Evolutionary conservation across 495 filamentous ascomycete genomes (phyloP).

Genomic region (Daldinia caldariorum): DNA sequence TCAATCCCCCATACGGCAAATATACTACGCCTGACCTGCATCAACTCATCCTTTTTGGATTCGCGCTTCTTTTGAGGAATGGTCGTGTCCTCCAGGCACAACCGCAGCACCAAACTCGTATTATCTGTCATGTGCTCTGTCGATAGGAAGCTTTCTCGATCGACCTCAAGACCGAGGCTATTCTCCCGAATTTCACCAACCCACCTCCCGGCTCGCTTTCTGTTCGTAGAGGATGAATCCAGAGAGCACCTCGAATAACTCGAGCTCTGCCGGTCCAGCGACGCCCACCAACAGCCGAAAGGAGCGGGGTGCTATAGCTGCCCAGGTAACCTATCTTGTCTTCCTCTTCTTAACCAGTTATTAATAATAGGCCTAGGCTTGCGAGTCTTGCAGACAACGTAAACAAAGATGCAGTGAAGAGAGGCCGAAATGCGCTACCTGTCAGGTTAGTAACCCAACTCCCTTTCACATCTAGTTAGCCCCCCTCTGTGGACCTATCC

Average conservation of each 20-base stretch:
- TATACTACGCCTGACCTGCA: slow-evolving; percentile 36
- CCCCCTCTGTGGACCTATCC: slow-evolving; percentile 5
- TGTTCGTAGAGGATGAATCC: slow-evolving; percentile 42
- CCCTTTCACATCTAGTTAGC: slow-evolving; percentile 12
- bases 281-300: slow-evolving; percentile 51
- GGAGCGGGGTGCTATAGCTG: slow-evolving; percentile 61
- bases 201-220: slow-evolving; percentile 21
- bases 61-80: slow-evolving; percentile 36
- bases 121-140: slow-evolving; percentile 43
- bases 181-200: slow-evolving; percentile 22
- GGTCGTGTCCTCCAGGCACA: slow-evolving; percentile 39
- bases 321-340: slow-evolving; percentile 51
- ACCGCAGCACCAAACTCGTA: slow-evolving; percentile 35
- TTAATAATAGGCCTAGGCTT: slow-evolving; percentile 58
- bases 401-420: slow-evolving; percentile 94
- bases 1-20: slow-evolving; percentile 33
- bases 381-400: slow-evolving; percentile 82
- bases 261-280: slow-evolving; percentile 45
- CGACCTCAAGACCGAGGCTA: slow-evolving; percentile 34
- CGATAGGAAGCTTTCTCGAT: slow-evolving; percentile 37
- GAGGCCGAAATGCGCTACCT: slow-evolving; percentile 79
- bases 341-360: slow-evolving; percentile 1
- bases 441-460: slow-evolving; percentile 49
- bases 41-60: slow-evolving; percentile 30
- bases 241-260: slow-evolving; percentile 39